Conservation (phyloP, 768 basidiomycete species). For the Postia placenta region DNA sequence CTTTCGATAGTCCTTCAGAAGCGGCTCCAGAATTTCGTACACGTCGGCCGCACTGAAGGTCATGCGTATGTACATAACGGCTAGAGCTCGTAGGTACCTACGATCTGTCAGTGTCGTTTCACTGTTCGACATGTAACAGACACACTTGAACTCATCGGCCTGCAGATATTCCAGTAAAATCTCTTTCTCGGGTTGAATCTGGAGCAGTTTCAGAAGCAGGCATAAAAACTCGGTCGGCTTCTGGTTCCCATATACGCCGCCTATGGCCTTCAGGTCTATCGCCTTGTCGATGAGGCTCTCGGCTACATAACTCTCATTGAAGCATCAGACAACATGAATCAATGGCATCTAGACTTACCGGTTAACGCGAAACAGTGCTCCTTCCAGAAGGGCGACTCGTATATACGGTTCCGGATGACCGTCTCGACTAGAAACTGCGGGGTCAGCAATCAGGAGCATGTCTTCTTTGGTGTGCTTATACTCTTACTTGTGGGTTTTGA, state of each 20-base stretch:
- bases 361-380: constrained; percentile 98
- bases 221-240: constrained; percentile 92
- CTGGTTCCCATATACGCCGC: constrained; percentile 94
- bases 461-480: neutral
- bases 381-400: constrained; percentile 95
- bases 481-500: constrained; percentile 86
- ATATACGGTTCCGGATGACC: constrained; percentile 92
- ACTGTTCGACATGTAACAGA: constrained; percentile 5
- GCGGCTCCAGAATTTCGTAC: constrained; percentile 88
- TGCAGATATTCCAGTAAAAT: constrained; percentile 91
- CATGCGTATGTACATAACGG: constrained; percentile 91
- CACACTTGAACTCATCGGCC: constrained; percentile 98
- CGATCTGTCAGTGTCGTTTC: neutral
- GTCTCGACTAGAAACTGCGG: constrained; percentile 88
- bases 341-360: constrained; percentile 50
- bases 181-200: constrained; percentile 97
- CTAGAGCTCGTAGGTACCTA: constrained; percentile 86
- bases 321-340: too few relatives aligned
- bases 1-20: constrained; percentile 92
- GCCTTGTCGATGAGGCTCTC: constrained; percentile 93
- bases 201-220: constrained; percentile 87
- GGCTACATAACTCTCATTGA: constrained; percentile 39
- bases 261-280: constrained; percentile 73
- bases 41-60: constrained; percentile 89
- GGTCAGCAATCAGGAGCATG: constrained; percentile 20